Conservation (phyloP, 305 asterid species). For the Rubia balearica region DNA sequence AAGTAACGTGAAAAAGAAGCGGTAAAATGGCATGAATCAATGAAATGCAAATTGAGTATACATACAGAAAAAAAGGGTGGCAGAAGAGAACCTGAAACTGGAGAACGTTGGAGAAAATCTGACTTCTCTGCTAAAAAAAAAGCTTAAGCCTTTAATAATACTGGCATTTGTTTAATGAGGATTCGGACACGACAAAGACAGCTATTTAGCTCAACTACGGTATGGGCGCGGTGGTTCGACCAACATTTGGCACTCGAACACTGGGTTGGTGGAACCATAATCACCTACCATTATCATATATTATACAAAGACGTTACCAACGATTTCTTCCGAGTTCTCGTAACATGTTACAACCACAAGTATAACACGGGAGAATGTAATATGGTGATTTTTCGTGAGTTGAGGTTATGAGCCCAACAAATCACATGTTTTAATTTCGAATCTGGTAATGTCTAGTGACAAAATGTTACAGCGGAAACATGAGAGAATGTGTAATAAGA, state of each 20-base stretch:
- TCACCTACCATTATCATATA: background rate
- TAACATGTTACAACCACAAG: too few species aligned
- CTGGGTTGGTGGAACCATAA: slow-evolving; percentile 1
- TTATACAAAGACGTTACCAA: background rate
- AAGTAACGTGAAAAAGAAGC: background rate
- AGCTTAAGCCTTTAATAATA: background rate
- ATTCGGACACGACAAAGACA: background rate
- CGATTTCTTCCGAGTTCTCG: too few species aligned
- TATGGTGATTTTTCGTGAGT: too few species aligned
- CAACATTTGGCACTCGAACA: background rate
- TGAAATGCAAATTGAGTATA: background rate
- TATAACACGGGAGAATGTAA: too few species aligned
- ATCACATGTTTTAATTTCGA: too few species aligned
- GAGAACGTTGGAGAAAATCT: background rate
- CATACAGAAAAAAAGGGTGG: background rate
- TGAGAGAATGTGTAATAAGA: too few species aligned
- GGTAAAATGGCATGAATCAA: background rate
- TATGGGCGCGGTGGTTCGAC: background rate
- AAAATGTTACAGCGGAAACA: too few species aligned
- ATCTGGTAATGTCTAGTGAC: too few species aligned
- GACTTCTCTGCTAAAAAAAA: background rate
- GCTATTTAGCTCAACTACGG: background rate
- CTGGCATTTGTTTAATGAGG: background rate
- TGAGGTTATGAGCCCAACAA: too few species aligned
- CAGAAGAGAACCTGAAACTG: slow-evolving; percentile 15